These are phyloP conservation scores for Periconia macrospinosa DNA, from an alignment of 2,329 filamentous ascomycete genomes.

Conservation along the genomic window DNA sequence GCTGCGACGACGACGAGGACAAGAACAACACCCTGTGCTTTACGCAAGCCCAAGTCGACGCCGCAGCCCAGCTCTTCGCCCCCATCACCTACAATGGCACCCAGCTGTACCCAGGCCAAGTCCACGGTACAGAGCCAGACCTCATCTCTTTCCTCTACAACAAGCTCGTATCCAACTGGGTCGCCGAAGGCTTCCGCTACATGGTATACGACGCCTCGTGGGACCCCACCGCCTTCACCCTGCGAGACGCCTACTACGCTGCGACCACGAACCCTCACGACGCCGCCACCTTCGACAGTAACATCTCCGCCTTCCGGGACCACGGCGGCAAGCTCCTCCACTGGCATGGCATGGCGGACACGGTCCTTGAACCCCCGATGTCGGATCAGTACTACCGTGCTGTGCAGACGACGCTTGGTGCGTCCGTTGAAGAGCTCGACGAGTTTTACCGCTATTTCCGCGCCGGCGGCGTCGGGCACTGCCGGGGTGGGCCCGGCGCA, in stretches of 20 bases:
- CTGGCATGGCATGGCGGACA: slow-evolving; percentile 21
- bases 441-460: slow-evolving; percentile 52
- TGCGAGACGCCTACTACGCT: slow-evolving; percentile 34
- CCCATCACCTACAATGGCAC: slow-evolving; percentile 15
- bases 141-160: slow-evolving; percentile 29
- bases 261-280: slow-evolving; percentile 16
- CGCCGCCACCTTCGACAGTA: slow-evolving; percentile 10
- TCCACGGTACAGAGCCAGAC: slow-evolving; percentile 9
- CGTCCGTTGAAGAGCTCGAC: slow-evolving; percentile 30
- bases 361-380: slow-evolving; percentile 2
- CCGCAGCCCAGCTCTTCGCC: slow-evolving; percentile 26
- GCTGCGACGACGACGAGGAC: slow-evolving; percentile 3
- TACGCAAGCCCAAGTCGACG: slow-evolving; percentile 18
- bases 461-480: slow-evolving; percentile 54
- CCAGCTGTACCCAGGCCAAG: not conserved
- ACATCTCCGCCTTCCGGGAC: slow-evolving; percentile 20
- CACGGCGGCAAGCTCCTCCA: slow-evolving; percentile 22
- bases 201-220: slow-evolving; percentile 46
- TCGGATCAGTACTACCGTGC: slow-evolving; percentile 45
- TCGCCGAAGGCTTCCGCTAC: slow-evolving; percentile 46
- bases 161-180: slow-evolving; percentile 29
- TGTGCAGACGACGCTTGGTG: slow-evolving; percentile 42
- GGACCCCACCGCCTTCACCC: slow-evolving; percentile 38
- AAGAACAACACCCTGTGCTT: slow-evolving; percentile 22
- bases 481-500: slow-evolving; percentile 45